These are phyloP conservation scores for Hysterium pulicare DNA, from an alignment of 2,329 filamentous ascomycete species.

Conservation along the genomic window DNA sequence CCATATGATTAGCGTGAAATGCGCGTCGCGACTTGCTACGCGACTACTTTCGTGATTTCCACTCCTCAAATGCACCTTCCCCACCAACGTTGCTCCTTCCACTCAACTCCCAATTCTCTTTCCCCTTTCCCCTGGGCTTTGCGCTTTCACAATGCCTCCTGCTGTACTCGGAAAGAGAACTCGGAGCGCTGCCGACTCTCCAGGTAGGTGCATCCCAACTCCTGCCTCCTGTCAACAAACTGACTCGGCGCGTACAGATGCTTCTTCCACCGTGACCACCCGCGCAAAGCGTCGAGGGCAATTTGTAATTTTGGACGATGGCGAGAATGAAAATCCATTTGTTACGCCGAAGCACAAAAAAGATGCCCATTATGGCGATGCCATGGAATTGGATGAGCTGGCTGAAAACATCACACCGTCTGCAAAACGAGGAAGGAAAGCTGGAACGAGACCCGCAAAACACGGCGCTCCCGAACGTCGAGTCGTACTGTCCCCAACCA, in stretches of 20 bases:
- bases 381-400: conserved; percentile 46
- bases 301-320: conserved; percentile 52
- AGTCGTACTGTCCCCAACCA: conserved; percentile 43
- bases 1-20: neutral
- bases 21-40: too few relatives aligned
- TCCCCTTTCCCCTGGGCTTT: neutral
- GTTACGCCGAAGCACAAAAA: conserved; percentile 34
- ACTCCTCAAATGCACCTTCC: neutral
- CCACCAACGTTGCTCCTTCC: neutral
- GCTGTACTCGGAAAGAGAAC: conserved; percentile 4
- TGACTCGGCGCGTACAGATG: conserved; percentile 2
- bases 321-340: conserved; percentile 66
- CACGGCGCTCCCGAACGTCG: conserved; percentile 43
- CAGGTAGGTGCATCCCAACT: neutral
- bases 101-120: neutral
- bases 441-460: conserved; percentile 45
- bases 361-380: conserved; percentile 36
- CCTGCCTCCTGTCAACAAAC: conserved; percentile 1
- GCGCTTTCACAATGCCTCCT: conserved; percentile 2
- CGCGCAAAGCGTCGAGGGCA: conserved; percentile 43
- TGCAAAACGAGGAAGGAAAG: conserved; percentile 29
- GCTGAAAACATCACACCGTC: conserved; percentile 31
- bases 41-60: too few relatives aligned
- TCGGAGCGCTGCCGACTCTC: neutral
- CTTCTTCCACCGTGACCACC: conserved; percentile 17